Conservation (phyloP, 805 yeast genomes). For the Yarrowia sp. region DNA sequence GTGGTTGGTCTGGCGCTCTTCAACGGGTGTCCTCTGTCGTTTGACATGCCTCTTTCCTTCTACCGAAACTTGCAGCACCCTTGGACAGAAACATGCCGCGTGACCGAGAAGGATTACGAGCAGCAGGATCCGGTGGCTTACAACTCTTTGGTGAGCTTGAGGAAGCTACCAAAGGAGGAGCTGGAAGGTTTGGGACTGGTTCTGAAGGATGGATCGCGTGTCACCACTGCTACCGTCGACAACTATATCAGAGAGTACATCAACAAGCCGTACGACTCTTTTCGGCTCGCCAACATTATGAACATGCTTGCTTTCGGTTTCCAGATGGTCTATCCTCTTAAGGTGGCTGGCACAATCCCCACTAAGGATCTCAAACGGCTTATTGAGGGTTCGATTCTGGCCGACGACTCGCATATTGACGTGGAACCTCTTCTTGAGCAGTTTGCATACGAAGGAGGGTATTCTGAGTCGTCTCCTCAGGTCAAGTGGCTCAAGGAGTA, state of each 20-base stretch:
- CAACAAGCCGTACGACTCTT: background rate
- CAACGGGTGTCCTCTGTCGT: conserved; percentile 47
- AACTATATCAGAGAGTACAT: conserved; percentile 1
- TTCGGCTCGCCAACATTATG: background rate
- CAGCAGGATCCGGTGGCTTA: conserved; percentile 44
- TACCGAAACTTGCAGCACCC: conserved; percentile 39
- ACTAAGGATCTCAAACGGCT: conserved; percentile 44
- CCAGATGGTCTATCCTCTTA: conserved; percentile 4
- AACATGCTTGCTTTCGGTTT: conserved; percentile 10
- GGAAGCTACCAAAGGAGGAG: conserved; percentile 37
- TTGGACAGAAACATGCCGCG: background rate
- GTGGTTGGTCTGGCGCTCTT: conserved; percentile 47
- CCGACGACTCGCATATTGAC: conserved; percentile 48
- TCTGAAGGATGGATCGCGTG: conserved; percentile 3
- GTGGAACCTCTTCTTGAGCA: conserved; percentile 52
- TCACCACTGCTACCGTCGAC: background rate
- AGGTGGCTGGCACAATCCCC: conserved; percentile 40
- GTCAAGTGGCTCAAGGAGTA: conserved; percentile 57
- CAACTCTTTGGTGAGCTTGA: conserved; percentile 39
- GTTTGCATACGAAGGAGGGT: conserved; percentile 55
- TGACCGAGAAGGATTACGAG: conserved; percentile 40
- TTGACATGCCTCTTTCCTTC: conserved; percentile 45
- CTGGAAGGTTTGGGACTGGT: background rate
- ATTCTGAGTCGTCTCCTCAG: conserved; percentile 51
- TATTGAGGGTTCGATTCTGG: conserved; percentile 55